Evolutionary conservation across 1,284 basidiomycete genomes (phyloP).

Genomic region (Heliocybe sulcata): DNA sequence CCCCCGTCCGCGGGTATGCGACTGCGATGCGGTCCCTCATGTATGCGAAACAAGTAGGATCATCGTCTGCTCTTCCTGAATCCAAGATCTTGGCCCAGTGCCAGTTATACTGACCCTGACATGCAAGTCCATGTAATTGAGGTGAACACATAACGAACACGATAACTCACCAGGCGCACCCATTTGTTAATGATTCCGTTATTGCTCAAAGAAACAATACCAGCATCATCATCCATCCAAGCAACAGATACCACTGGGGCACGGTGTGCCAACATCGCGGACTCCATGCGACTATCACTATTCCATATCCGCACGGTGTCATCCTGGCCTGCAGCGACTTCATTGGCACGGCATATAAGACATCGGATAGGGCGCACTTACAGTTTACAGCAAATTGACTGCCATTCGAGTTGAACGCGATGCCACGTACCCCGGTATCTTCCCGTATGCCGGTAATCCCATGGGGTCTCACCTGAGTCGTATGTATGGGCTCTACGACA

Average conservation of each 20-base stretch:
- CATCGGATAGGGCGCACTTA: constrained; percentile 7
- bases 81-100: constrained; percentile 46
- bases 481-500: constrained; percentile 25
- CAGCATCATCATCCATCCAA: constrained; percentile 52
- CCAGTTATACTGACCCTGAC: constrained; percentile 46
- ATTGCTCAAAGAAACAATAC: constrained; percentile 43
- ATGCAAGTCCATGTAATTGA: not conserved
- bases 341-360: not conserved
- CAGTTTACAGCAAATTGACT: constrained; percentile 16
- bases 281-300: constrained; percentile 29
- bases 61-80: constrained; percentile 29
- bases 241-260: constrained; percentile 35
- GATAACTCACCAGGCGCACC: constrained; percentile 39
- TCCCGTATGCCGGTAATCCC: constrained; percentile 30
- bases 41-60: constrained; percentile 47
- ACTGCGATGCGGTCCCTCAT: constrained; percentile 50
- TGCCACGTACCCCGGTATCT: constrained; percentile 29
- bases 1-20: constrained; percentile 45
- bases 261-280: constrained; percentile 34
- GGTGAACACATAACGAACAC: not conserved
- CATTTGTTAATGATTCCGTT: constrained; percentile 55
- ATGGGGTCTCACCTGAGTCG: constrained; percentile 32
- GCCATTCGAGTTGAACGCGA: constrained; percentile 34
- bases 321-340: constrained; percentile 34
- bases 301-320: constrained; percentile 51